Percentiles rank a stretch among this genome's conserved stretches.
These are phyloP conservation scores for Euryodendron excelsum DNA, from an alignment of 148 eudicot genomes.

Conservation along the genomic window DNA sequence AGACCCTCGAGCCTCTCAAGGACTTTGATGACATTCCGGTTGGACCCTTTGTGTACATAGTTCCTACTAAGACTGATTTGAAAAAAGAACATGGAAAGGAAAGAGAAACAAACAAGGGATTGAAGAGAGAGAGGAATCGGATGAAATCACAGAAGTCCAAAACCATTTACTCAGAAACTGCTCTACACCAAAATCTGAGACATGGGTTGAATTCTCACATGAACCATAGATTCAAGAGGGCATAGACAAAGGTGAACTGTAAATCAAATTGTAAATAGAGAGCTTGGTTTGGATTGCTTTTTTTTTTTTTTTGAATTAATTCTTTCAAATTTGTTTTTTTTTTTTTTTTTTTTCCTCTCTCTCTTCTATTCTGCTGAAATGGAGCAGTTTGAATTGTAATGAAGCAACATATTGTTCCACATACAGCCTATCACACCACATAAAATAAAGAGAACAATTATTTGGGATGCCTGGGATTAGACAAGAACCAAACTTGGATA, in stretches of 20 bases:
- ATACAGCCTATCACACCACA: too few species aligned
- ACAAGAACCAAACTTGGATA: too few species aligned
- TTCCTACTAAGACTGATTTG: slow-evolving; percentile 20
- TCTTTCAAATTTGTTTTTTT: too few species aligned
- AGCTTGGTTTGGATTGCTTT: too few species aligned
- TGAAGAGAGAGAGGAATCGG: slow-evolving; percentile 26
- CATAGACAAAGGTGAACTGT: not conserved
- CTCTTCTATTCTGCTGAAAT: too few species aligned
- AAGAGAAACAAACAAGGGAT: not conserved
- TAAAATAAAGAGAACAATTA: too few species aligned
- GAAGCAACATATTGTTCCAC: too few species aligned
- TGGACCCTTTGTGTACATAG: slow-evolving; percentile 58
- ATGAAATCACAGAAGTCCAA: slow-evolving; percentile 40
- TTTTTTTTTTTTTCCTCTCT: too few species aligned
- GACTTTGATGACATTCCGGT: slow-evolving; percentile 38
- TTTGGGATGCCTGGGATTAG: too few species aligned
- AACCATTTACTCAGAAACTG: slow-evolving; percentile 29
- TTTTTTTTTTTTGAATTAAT: too few species aligned
- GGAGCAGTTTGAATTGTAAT: too few species aligned
- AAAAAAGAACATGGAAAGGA: slow-evolving; percentile 1
- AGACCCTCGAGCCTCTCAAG: slow-evolving; percentile 46
- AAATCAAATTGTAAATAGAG: not conserved
- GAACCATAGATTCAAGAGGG: slow-evolving; percentile 12
- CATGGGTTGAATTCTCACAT: slow-evolving; percentile 34
- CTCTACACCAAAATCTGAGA: slow-evolving; percentile 23